Evolutionary conservation across 1,284 basidiomycete genomes (phyloP), one percentile per base, ranked within the genome.

Genomic region (Trametes hirsuta): DNA sequence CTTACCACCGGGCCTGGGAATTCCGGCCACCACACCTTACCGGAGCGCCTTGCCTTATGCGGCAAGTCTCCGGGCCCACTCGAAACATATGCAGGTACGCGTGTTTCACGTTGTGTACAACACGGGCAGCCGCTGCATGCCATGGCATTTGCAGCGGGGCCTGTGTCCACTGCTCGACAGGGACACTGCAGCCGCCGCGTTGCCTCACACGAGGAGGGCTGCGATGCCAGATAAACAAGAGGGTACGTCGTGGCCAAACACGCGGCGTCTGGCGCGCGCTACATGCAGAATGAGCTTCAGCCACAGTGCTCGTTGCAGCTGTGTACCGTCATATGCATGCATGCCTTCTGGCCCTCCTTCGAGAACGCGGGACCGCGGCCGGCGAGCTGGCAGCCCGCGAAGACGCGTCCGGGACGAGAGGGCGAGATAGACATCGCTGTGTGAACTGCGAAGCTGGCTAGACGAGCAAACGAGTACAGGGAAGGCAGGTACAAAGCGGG

Each of bases 231-330:
- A 50, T 54, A 50, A 55, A 50, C 53, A 56, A 45, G 55, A 47
- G 57, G 58, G 21, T 36, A 21, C 35, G 40, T 55, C 57, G 63
- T 64, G 63, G 49, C 40, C 63, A 61, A 64, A 61, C 63, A 64
- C 52, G 63, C 51, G 46, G 44, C 57, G 44, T 50, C 37, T 49
- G 51, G 46, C 46, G 12, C 12, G 11, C 42, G 25, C 34, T 41
- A 4, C 18, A 18, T 30, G 30, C 30, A 30, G 8, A 30, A 30
- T 8, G 30, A 30, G 30, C 30, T 30, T 53, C 42, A 35, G 37
- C 42, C 48, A 34, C 61, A 52, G 46, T 55, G 46, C 50, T 39
- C 37, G 34, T 53, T 34, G 37, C 47, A 30, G 8, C 8, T 37
- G 46, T 35, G 44, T 39, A 49, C 53, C 49, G 49, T 46, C 40